These are phyloP conservation scores for Arachis hypogaea DNA, from an alignment of 306 rosid genomes.

Conservation along the genomic window DNA sequence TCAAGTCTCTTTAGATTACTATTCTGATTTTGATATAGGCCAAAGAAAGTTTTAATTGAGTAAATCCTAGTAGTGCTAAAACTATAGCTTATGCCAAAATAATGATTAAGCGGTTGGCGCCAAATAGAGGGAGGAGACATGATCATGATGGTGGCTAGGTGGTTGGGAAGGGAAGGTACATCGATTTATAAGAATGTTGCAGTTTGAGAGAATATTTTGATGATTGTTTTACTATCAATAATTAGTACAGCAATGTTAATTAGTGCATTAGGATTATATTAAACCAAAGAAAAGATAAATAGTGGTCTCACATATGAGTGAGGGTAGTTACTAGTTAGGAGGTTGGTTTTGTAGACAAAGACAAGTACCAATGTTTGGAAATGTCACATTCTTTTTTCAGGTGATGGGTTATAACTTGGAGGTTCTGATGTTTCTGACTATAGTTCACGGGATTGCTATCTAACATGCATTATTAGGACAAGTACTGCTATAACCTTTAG, in stretches of 20 bases:
- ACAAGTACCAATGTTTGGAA: not conserved
- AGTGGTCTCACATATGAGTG: not conserved
- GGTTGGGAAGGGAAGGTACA: not conserved
- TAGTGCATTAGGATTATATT: not conserved
- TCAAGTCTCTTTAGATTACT: not conserved
- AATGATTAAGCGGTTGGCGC: not conserved
- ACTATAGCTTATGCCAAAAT: no score
- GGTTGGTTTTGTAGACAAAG: not conserved
- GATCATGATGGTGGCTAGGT: not conserved
- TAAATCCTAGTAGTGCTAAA: no score
- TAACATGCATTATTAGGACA: constrained; percentile 11
- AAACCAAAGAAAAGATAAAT: not conserved
- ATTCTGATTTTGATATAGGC: not conserved
- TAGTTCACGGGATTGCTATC: constrained; percentile 30
- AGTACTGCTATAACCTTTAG: not conserved
- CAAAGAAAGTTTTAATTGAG: not conserved
- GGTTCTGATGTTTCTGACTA: constrained; percentile 24
- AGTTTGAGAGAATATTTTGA: no score
- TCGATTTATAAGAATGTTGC: not conserved
- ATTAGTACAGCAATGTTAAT: no score
- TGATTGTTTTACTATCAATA: not conserved
- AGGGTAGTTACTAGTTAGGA: not conserved
- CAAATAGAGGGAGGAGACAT: not conserved
- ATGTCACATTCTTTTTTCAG: constrained; percentile 14
- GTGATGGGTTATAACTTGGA: constrained; percentile 20